phyloP scores from a whole-genome alignment of 2,329 filamentous ascomycete species.

The Calonectria honghensis region DNA sequence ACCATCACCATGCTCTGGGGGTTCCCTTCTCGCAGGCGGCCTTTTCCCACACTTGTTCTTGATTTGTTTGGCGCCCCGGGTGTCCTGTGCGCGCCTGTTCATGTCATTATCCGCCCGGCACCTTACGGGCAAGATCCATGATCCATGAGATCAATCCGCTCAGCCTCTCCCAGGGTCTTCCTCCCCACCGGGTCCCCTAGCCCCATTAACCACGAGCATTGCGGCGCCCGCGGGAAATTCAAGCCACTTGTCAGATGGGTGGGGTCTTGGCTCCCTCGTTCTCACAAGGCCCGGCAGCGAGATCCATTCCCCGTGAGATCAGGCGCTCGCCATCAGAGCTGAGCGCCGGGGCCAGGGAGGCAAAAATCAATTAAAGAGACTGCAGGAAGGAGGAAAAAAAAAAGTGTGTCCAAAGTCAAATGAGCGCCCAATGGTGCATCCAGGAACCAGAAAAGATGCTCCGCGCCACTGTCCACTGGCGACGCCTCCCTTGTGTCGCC shows the following conservation, averaged over 20 bases:
- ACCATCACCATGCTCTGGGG: background rate
- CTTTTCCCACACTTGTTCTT: background rate
- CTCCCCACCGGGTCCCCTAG: constrained; percentile 1
- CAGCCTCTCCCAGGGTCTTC: constrained; percentile 14
- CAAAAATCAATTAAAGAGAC: constrained; percentile 5
- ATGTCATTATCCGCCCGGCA: constrained; percentile 26
- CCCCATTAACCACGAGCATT: constrained; percentile 21
- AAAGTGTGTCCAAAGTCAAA: background rate
- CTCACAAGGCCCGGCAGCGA: constrained; percentile 6
- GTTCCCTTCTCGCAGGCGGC: background rate
- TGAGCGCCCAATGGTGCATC: constrained; percentile 15
- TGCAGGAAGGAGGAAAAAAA: background rate
- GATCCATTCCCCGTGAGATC: constrained; percentile 22
- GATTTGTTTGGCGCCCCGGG: constrained; percentile 22
- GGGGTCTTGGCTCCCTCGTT: constrained; percentile 12
- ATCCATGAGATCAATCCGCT: constrained; percentile 31
- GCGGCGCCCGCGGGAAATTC: constrained; percentile 12
- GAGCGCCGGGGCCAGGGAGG: constrained; percentile 22
- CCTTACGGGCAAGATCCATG: constrained; percentile 17
- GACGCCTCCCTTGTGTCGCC: constrained; percentile 11
- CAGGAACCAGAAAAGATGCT: constrained; percentile 18
- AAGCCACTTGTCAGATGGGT: constrained; percentile 34
- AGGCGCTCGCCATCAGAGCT: constrained; percentile 16
- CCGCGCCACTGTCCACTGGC: background rate
- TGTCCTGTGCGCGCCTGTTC: constrained; percentile 31